phyloP scores from a whole-genome alignment of 495 filamentous ascomycete species.

The Hyaloscypha variabilis region DNA sequence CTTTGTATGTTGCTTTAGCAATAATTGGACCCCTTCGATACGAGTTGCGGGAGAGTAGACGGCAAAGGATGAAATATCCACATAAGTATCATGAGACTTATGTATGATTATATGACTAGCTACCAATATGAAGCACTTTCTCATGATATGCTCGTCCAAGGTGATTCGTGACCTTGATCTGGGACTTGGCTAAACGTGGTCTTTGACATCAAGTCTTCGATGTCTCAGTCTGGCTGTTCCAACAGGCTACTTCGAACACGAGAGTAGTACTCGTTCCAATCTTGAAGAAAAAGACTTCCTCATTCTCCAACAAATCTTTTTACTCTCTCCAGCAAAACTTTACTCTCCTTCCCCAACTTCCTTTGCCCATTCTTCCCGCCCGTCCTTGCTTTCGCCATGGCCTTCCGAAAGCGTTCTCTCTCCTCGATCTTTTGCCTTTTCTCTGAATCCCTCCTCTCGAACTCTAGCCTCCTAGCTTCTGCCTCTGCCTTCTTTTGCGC shows the following conservation, averaged over 20 bases:
- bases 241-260: background rate
- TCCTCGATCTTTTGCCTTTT: constrained; percentile 57
- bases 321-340: constrained; percentile 79
- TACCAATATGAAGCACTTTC: background rate
- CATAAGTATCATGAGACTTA: background rate
- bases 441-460: constrained; percentile 56
- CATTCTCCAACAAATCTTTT: constrained; percentile 63
- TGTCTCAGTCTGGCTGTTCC: too few species aligned
- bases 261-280: background rate
- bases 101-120: background rate
- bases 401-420: constrained; percentile 64
- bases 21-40: background rate
- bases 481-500: constrained; percentile 65
- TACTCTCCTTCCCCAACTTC: constrained; percentile 84
- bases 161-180: background rate
- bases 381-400: constrained; percentile 74
- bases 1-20: background rate
- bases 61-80: background rate
- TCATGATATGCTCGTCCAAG: background rate
- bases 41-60: background rate
- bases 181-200: too few species aligned
- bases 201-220: background rate
- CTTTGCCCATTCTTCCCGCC: constrained; percentile 78
- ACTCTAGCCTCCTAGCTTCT: constrained; percentile 60
- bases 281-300: constrained; percentile 2